Evolutionary conservation across 1,284 basidiomycete genomes (phyloP), one percentile per base, ranked within the genome.

Genomic region (Apiotrichum veenhuisii): DNA sequence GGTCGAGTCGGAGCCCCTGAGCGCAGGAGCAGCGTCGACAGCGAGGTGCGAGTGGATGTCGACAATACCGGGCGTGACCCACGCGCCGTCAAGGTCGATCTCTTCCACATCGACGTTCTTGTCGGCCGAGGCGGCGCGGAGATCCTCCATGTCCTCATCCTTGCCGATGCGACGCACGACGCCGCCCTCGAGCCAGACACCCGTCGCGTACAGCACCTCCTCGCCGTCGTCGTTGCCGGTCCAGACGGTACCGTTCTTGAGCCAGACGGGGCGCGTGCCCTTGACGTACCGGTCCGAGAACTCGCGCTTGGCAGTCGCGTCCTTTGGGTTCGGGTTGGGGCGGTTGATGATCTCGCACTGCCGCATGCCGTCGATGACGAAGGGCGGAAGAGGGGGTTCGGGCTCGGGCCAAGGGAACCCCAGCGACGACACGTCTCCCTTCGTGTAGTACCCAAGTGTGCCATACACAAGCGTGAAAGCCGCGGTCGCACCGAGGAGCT

Each of bases 11-110:
- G 63, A 56, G 74, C 86, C 86, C 23, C 67, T 61, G 26, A 85
- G 76, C 18, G 77, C 67, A 0, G 89, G 89, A 2, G 82, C 70
- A 52, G 85, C 82, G 61, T 84, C 74, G 9, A 91, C 77, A 1
- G 88, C 90, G 22, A 91, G 74, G 69, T 92, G 90, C 2, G 87
- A 88, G 74, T 94, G 86, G 60, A 91, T 77, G 69, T 91, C 88
- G 38, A 91, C 85, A 50, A 87, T 82, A 17, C 79, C 79, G 20
- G 79, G 79, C 0, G 79, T 79, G 22, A 81, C 68, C 78, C 79
- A 81, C 20, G 76, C 75, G 2, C 81, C 79, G 27, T 71, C 43
- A 0, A 79, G 70, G 11, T 81, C 68, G 20, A 78, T 64, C 42
- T 73, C 68, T 9, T 78, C 71, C 1, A 61, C 61, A 27, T 65